Evolutionary conservation across 2,329 filamentous ascomycete genomes (phyloP).

Genomic region (Coccinonectria pachysandricola): DNA sequence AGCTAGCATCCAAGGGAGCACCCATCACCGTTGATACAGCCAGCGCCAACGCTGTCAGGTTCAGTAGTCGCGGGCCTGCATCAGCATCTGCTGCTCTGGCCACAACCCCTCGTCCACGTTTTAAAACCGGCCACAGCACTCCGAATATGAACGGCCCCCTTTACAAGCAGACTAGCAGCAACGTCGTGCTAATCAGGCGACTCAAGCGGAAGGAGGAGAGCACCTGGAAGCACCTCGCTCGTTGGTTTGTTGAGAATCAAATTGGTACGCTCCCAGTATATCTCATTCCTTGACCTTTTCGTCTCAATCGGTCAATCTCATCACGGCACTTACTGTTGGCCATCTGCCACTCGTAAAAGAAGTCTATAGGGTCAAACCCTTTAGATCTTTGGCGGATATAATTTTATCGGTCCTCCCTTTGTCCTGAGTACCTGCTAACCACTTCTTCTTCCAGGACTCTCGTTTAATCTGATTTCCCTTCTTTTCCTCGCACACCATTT

Average conservation of each 20-base stretch:
- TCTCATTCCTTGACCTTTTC: no score
- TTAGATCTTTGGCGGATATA: no score
- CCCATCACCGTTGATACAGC: neutral
- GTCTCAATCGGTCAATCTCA: no score
- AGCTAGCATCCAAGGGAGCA: neutral
- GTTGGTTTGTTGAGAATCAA: slow-evolving; percentile 70
- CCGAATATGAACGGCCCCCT: slow-evolving; percentile 44
- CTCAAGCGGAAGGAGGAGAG: slow-evolving; percentile 53
- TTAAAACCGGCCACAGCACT: slow-evolving; percentile 24
- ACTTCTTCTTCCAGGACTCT: slow-evolving; percentile 46
- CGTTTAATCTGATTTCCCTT: slow-evolving; percentile 74
- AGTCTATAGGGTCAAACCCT: no score
- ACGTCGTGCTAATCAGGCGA: slow-evolving; percentile 44
- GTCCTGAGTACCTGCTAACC: slow-evolving; percentile 16
- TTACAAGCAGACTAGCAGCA: slow-evolving; percentile 45
- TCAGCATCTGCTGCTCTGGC: slow-evolving; percentile 10
- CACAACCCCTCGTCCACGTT: slow-evolving; percentile 17
- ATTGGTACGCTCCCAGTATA: slow-evolving; percentile 59
- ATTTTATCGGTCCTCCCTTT: no score
- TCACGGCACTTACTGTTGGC: no score
- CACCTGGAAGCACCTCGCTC: slow-evolving; percentile 48
- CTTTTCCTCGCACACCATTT: slow-evolving; percentile 72
- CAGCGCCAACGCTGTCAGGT: slow-evolving; percentile 2
- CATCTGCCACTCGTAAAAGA: no score
- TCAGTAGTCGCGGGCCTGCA: slow-evolving; percentile 7